Conservation (phyloP, 129 eudicot species). For the Tagetes erecta region DNA sequence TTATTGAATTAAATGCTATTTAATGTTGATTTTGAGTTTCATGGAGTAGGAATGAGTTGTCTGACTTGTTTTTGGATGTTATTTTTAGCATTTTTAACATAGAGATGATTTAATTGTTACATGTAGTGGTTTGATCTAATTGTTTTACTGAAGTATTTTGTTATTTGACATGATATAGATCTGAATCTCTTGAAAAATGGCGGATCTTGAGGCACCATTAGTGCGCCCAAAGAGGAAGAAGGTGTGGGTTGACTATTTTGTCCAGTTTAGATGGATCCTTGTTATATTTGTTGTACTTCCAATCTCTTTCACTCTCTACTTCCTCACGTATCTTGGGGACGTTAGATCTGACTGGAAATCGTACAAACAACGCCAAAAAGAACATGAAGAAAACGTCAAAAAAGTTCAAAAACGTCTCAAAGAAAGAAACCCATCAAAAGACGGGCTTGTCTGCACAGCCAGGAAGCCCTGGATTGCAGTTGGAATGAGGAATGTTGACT, state of each 20-base stretch:
- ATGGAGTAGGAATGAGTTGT: slow-evolving; percentile 7
- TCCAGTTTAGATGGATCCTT: slow-evolving; percentile 84
- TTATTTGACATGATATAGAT: slow-evolving; percentile 20
- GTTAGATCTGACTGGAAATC: slow-evolving; percentile 72
- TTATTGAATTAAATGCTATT: neutral
- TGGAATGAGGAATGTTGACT: slow-evolving; percentile 98
- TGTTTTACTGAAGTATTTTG: neutral
- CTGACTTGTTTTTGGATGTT: slow-evolving; percentile 18
- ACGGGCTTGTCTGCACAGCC: slow-evolving; percentile 96
- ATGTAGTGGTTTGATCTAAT: neutral
- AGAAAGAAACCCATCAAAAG: slow-evolving; percentile 79
- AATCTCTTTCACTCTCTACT: slow-evolving; percentile 71
- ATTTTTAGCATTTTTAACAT: neutral
- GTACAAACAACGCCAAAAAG: slow-evolving; percentile 76
- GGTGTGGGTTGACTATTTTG: slow-evolving; percentile 80
- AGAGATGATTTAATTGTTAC: neutral
- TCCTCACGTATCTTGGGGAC: slow-evolving; percentile 88
- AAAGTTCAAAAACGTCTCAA: slow-evolving; percentile 88
- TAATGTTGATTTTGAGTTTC: neutral
- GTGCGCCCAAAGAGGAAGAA: slow-evolving; percentile 92
- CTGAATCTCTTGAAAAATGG: slow-evolving; percentile 41
- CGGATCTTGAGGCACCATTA: slow-evolving; percentile 85
- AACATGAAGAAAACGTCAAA: slow-evolving; percentile 87
- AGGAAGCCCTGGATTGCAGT: slow-evolving; percentile 98
- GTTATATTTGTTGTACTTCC: slow-evolving; percentile 94